Evolutionary conservation across 768 basidiomycete genomes (phyloP).

Genomic region (Guyanaporus albipodus): DNA sequence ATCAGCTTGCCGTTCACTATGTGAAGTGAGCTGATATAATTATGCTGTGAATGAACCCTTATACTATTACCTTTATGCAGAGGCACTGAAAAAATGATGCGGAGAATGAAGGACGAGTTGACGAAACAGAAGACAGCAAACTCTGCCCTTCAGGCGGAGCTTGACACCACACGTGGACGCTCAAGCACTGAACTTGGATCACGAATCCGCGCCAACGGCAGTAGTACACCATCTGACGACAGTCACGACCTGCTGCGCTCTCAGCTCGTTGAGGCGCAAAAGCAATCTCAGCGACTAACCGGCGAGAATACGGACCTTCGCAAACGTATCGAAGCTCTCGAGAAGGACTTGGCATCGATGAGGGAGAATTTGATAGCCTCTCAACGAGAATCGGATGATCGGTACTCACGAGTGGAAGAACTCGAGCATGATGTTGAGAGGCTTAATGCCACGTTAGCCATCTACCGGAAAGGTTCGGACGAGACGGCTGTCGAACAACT

Average conservation of each 20-base stretch:
- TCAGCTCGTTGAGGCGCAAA: constrained; percentile 75
- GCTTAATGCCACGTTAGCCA: constrained; percentile 65
- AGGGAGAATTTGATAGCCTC: constrained; percentile 66
- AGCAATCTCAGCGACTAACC: constrained; percentile 66
- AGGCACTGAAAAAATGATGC: constrained; percentile 97
- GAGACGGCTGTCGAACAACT: constrained; percentile 80
- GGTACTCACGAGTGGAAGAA: constrained; percentile 70
- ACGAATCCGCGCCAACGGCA: constrained; percentile 63
- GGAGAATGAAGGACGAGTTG: constrained; percentile 92
- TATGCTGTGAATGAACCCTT: constrained; percentile 10
- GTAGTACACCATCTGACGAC: constrained; percentile 78
- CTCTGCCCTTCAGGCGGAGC: constrained; percentile 74
- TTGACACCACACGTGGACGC: constrained; percentile 66
- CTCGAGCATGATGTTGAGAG: constrained; percentile 77
- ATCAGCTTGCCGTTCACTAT: constrained; percentile 94
- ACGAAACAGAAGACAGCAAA: constrained; percentile 86
- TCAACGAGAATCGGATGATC: constrained; percentile 77
- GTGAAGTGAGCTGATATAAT: constrained; percentile 70
- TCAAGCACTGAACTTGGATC: constrained; percentile 50
- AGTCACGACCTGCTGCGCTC: constrained; percentile 56
- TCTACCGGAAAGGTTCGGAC: constrained; percentile 72
- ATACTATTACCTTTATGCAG: constrained; percentile 37
- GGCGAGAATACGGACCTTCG: constrained; percentile 76
- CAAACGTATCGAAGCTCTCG: constrained; percentile 64
- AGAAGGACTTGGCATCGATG: constrained; percentile 69